phyloP scores from a whole-genome alignment of 331 rosid species.

The Malus hybrid region DNA sequence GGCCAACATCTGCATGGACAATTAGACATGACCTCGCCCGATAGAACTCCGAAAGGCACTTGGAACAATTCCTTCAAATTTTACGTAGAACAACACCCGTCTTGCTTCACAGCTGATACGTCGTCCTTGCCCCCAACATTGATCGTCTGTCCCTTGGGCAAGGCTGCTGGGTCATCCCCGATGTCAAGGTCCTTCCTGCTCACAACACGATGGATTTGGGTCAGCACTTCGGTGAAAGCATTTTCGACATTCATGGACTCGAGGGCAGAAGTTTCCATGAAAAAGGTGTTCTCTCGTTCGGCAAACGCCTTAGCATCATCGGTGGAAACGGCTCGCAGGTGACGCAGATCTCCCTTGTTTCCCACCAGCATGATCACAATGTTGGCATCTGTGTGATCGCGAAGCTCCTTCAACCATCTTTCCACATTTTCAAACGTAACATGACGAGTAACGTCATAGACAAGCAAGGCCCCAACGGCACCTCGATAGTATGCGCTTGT shows the following conservation, averaged over 20 bases:
- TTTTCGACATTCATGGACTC: slow-evolving; percentile 71
- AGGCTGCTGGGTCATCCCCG: slow-evolving; percentile 65
- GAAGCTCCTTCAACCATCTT: too few relatives aligned
- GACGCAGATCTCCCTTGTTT: too few relatives aligned
- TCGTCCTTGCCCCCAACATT: slow-evolving; percentile 61
- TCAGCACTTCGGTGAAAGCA: slow-evolving; percentile 61
- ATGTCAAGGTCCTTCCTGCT: slow-evolving; percentile 69
- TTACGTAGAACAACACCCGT: slow-evolving; percentile 68
- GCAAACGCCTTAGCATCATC: too few relatives aligned
- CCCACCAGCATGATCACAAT: too few relatives aligned
- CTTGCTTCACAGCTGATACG: slow-evolving; percentile 65
- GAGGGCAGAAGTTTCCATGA: slow-evolving; percentile 73
- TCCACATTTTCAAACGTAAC: too few relatives aligned
- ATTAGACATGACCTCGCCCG: slow-evolving; percentile 20
- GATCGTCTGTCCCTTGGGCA: slow-evolving; percentile 69
- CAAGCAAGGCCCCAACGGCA: slow-evolving; percentile 50
- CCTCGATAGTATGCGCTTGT: slow-evolving; percentile 84
- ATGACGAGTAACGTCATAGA: too few relatives aligned
- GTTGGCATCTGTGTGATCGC: too few relatives aligned
- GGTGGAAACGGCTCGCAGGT: too few relatives aligned
- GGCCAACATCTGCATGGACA: slow-evolving; percentile 18
- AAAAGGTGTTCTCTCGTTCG: too few relatives aligned
- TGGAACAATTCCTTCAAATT: slow-evolving; percentile 1
- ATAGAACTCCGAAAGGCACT: slow-evolving; percentile 1
- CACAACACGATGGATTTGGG: slow-evolving; percentile 50